Evolutionary conservation across 257 asterid species (phyloP).

Genomic region (Misopates orontium): DNA sequence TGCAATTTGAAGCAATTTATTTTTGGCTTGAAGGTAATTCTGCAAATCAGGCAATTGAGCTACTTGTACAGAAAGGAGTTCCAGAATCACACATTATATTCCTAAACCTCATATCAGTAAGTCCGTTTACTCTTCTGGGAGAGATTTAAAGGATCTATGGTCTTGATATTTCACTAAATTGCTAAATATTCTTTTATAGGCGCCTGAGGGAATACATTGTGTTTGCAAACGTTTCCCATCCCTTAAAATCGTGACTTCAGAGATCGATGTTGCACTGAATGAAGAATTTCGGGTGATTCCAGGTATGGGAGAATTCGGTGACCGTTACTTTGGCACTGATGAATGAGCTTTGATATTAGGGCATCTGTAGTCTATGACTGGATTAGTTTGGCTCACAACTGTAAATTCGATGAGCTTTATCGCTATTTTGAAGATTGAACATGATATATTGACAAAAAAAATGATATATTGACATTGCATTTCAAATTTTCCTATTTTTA

Average conservation of each 20-base stretch:
- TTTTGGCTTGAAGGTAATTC: conserved; percentile 73
- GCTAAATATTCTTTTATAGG: conserved; percentile 40
- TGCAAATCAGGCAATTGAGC: conserved; percentile 96
- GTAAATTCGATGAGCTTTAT: conserved; percentile 34
- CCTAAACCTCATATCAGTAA: conserved; percentile 95
- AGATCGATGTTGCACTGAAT: conserved; percentile 74
- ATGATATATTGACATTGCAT: too few species aligned
- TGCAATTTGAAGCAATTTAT: background rate
- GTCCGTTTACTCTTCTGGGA: conserved; percentile 23
- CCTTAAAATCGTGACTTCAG: conserved; percentile 88
- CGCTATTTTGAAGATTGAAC: too few species aligned
- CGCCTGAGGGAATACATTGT: conserved; percentile 94
- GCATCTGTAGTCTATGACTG: conserved; percentile 1
- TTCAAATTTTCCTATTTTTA: too few species aligned
- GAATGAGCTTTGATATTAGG: conserved; percentile 37
- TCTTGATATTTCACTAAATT: conserved; percentile 5
- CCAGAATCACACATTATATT: conserved; percentile 96
- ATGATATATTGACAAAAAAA: too few species aligned
- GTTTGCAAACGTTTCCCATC: conserved; percentile 88
- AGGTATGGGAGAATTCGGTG: conserved; percentile 98
- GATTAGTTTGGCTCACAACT: conserved; percentile 24
- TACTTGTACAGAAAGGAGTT: conserved; percentile 92
- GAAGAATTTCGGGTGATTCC: conserved; percentile 77
- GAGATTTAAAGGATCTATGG: background rate
- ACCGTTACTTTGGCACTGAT: conserved; percentile 95